Percentiles rank a stretch among this genome's conserved stretches.
Conservation (phyloP, 2,329 filamentous ascomycete genomes). For the Blumeria graminis region DNA sequence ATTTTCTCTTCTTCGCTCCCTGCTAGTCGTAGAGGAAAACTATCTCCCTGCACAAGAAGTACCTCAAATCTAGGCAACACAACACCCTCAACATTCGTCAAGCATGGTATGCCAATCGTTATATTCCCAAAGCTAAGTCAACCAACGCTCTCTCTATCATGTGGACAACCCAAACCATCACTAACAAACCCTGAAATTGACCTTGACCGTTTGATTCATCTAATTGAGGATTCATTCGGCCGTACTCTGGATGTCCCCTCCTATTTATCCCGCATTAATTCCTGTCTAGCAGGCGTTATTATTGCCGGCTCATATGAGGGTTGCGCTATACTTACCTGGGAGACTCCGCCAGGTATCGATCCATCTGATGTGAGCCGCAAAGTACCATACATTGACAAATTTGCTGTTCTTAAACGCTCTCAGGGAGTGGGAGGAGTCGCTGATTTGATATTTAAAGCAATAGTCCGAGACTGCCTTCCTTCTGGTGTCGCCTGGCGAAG, state of each 20-base stretch:
- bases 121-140: slow-evolving; percentile 40
- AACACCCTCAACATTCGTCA: slow-evolving; percentile 53
- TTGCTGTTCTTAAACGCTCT: slow-evolving; percentile 68
- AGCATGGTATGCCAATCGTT: slow-evolving; percentile 71
- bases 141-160: slow-evolving; percentile 41
- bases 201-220: slow-evolving; percentile 52
- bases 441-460: slow-evolving; percentile 87
- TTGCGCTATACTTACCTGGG: slow-evolving; percentile 86
- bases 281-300: slow-evolving; percentile 71
- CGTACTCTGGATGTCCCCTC: slow-evolving; percentile 61
- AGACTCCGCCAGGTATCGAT: slow-evolving; percentile 38
- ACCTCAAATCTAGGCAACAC: slow-evolving; percentile 16
- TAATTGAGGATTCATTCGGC: slow-evolving; percentile 87
- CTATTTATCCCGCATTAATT: slow-evolving; percentile 60
- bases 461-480: slow-evolving; percentile 77
- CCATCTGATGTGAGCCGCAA: slow-evolving; percentile 31
- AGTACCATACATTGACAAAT: slow-evolving; percentile 92
- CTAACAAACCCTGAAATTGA: slow-evolving; percentile 66
- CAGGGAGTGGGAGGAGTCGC: slow-evolving; percentile 85
- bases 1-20: slow-evolving; percentile 81
- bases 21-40: slow-evolving; percentile 29
- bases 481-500: slow-evolving; percentile 74
- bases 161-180: slow-evolving; percentile 32
- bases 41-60: slow-evolving; percentile 3
- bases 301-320: slow-evolving; percentile 94